phyloP scores from a whole-genome alignment of 2,329 filamentous ascomycete genomes.

The Fusarium odoratissimum region DNA sequence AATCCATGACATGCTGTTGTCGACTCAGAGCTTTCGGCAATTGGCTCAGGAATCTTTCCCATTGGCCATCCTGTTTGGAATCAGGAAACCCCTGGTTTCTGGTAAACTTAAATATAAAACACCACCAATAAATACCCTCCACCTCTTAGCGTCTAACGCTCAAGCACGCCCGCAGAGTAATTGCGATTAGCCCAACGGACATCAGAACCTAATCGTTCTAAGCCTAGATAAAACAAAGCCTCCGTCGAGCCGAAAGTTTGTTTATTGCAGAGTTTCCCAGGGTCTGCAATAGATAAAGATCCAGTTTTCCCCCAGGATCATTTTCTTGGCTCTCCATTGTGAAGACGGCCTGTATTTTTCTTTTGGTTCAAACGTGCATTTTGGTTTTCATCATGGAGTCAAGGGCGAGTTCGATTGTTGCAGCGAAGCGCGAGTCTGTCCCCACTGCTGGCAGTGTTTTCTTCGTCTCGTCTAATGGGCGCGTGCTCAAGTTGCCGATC shows the following conservation, averaged over 20 bases:
- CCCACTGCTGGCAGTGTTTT: slow-evolving; percentile 42
- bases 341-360: not conserved
- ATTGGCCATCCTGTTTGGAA: fast-evolving
- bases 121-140: slow-evolving; percentile 7
- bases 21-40: not conserved
- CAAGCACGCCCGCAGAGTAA: slow-evolving; percentile 17
- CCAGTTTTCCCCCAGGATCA: not conserved
- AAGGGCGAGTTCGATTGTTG: not conserved
- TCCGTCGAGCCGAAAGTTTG: not conserved
- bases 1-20: not conserved
- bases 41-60: not conserved
- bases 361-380: not conserved
- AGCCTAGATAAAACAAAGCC: not conserved
- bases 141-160: not conserved
- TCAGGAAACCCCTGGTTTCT: slow-evolving; percentile 5
- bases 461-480: slow-evolving; percentile 34
- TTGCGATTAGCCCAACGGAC: not conserved
- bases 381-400: slow-evolving; percentile 10
- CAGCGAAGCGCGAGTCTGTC: slow-evolving; percentile 13
- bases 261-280: not conserved
- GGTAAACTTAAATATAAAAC: not conserved
- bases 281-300: slow-evolving; percentile 6
- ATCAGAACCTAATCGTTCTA: not conserved
- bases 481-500: slow-evolving; percentile 31
- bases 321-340: not conserved